Base-by-base conservation (phyloP, 208 protist species). In the Wallacemonas sp. region DNA sequence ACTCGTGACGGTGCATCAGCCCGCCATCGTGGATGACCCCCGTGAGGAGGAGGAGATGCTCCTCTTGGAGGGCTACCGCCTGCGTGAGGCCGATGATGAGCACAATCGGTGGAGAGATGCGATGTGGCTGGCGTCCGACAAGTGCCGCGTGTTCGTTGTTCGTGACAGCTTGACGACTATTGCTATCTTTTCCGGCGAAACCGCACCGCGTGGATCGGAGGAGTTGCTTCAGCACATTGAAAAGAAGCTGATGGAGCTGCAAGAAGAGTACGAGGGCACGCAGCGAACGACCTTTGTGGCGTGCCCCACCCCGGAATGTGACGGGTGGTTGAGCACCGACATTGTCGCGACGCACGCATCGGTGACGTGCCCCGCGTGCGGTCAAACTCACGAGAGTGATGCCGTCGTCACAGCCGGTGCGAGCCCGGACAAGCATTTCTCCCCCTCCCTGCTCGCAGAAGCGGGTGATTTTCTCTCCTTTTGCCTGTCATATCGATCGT, bases 21-120 rank as follows among this genome's bases (percentile, higher is more conserved):
- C 87, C 4, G 66, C 67, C 4, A 72, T 62, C 41, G 51, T 59
- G 1, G 70, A 62, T 6, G 68, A 61, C 54, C 56, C 66, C 17
- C 49, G 56, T 24, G 55, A 62, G 30, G 72, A 79, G 19, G 78
- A 86, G 31, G 82, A 94, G 62, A 72, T 82, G 31, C 39, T 82
- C 34, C 41, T 88, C 21, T 45, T 88, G 39, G 71, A 83, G 64
- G 79, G 87, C n/a, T 79, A 78, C 45, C 77, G 88, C 1, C 76
- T 91, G 49, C 69, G 71, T 12, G 84, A 94, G 74, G 76, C 82
- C 22, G 81, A 92, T 64, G 82, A 95, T 49, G 81, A 93, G 72
- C 84, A 93, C 73, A 95, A 84, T 65, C 80, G 88, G 26, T 97
- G 91, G 89, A 71, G 51, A 11, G 89, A 95, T 68, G 85, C 82